Evolutionary conservation across 1,284 basidiomycete genomes (phyloP), one percentile per base, ranked within the genome.

Genomic region (Apiotrichum veenhuisii): DNA sequence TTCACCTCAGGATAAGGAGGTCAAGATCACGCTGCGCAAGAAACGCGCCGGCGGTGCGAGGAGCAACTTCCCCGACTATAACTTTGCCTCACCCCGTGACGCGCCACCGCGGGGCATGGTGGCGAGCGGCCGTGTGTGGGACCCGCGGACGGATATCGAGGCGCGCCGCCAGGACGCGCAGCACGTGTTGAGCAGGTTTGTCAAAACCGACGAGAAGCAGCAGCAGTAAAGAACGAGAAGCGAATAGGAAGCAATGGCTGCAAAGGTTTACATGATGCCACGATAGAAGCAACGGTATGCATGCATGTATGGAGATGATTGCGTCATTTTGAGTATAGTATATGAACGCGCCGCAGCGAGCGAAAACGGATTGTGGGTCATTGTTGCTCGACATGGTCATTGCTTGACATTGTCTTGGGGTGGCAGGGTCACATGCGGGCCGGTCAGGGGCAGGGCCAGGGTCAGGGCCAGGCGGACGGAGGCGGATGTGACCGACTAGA

Each of bases 111-210:
- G 12, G 18, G 22, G 20, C 30, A 12, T 30, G 12, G 30, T 30
- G 9, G n/a, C 45, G 9, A n/a, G 49, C 4, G 66, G 62, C 37
- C 61, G 63, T 20, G 51, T 58, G 8, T 75, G 71, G 65, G 69
- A 72, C 47, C 72, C 72, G 0, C 57, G 27, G 27, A 75, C 72
- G 12, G 68, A 71, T 54, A 54, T 72, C 15, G 71, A 73, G 37
- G 55, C 61, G 33, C 59, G 68, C 37, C 91, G 89, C 74, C 83
- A 83, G 54, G 85, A 86, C 22, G 89, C 88, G 2, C 89, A 92
- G 69, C 86, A 91, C 23, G 23, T 42, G 20, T 22, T 42, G 40
- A 38, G 37, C 37, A 17, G 37, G 11, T 30, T 30, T 30, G 37
- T 38, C 37, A 38, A 38, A 8, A 17, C 18, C 8, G 37, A n/a